A percentile compares a stretch with the other conserved stretches of the same genome.
These are phyloP conservation scores for Ramicandelaber brevisporus DNA, from an alignment of 192 early-diverging fungal species.

Conservation along the genomic window DNA sequence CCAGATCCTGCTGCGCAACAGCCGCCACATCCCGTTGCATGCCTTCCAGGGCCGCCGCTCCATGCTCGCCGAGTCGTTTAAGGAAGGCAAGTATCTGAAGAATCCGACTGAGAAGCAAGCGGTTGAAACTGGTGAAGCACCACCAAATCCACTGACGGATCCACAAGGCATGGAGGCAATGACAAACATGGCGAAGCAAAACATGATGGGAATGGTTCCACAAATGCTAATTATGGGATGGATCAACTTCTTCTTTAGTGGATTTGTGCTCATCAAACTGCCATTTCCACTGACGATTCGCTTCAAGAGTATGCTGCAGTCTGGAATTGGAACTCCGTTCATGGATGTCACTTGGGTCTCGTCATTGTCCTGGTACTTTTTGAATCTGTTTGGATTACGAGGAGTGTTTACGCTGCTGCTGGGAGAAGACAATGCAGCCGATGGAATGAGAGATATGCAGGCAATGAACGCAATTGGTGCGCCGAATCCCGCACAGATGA, in stretches of 20 bases:
- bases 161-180: conserved; percentile 81
- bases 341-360: conserved; percentile 98
- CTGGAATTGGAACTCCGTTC: conserved; percentile 77
- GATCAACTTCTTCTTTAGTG: conserved; percentile 97
- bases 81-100: conserved; percentile 63
- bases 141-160: conserved; percentile 73
- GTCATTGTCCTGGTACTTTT: conserved; percentile 93
- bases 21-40: conserved; percentile 32
- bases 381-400: conserved; percentile 85
- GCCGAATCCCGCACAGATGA: conserved; percentile 28
- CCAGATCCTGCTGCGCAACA: conserved; percentile 35
- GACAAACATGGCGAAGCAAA: conserved; percentile 97
- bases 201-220: conserved; percentile 91
- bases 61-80: conserved; percentile 50
- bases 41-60: conserved; percentile 48
- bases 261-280: conserved; percentile 87
- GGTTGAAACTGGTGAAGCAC: conserved; percentile 14
- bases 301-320: conserved; percentile 96
- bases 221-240: conserved; percentile 97
- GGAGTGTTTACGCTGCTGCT: conserved; percentile 79
- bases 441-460: conserved; percentile 68
- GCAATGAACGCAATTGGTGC: conserved; percentile 72
- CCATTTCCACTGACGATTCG: conserved; percentile 89
- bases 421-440: conserved; percentile 71
- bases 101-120: conserved; percentile 41